Conservation (phyloP, 805 yeast genomes). For the Wickerhamomyces silvicola region DNA sequence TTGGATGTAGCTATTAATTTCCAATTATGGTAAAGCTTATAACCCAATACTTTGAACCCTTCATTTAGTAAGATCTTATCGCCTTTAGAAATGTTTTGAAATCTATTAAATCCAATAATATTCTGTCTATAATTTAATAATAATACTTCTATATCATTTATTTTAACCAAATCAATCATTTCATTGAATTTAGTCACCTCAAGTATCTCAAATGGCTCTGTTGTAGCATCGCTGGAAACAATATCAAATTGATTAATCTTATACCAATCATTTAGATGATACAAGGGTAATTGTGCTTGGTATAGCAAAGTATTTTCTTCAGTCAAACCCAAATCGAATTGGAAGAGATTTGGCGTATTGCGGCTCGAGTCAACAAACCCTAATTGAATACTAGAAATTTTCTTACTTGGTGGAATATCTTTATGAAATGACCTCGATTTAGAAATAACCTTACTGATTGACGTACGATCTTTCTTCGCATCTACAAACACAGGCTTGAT, state of each 20-base stretch:
- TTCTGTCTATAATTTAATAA: constrained; percentile 15
- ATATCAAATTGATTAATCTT: constrained; percentile 10
- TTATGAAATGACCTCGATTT: too few species aligned
- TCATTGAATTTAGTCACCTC: constrained; percentile 9
- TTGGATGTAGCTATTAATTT: too few species aligned
- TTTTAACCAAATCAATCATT: constrained; percentile 6
- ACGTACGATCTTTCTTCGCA: too few species aligned
- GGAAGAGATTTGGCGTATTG: constrained; percentile 1
- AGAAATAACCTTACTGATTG: too few species aligned
- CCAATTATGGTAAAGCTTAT: constrained; percentile 18
- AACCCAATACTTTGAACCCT: constrained; percentile 3
- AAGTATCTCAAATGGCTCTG: constrained; percentile 2
- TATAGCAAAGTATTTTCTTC: constrained; percentile 4
- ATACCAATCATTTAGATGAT: constrained; percentile 18
- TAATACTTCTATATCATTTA: constrained; percentile 5
- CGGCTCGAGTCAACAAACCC: constrained; percentile 1
- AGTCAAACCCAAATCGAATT: background rate
- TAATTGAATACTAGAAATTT: background rate
- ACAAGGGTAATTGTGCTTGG: constrained; percentile 13
- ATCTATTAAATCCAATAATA: constrained; percentile 1
- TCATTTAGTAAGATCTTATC: constrained; percentile 9
- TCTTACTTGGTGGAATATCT: too few species aligned
- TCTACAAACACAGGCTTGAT: too few species aligned
- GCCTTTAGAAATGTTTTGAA: constrained; percentile 10
- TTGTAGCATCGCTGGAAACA: constrained; percentile 1